Evolutionary conservation across 1,139 yeast genomes (phyloP), one percentile per base, ranked within the genome.

Genomic region (Schwanniomyces etchellsii): DNA sequence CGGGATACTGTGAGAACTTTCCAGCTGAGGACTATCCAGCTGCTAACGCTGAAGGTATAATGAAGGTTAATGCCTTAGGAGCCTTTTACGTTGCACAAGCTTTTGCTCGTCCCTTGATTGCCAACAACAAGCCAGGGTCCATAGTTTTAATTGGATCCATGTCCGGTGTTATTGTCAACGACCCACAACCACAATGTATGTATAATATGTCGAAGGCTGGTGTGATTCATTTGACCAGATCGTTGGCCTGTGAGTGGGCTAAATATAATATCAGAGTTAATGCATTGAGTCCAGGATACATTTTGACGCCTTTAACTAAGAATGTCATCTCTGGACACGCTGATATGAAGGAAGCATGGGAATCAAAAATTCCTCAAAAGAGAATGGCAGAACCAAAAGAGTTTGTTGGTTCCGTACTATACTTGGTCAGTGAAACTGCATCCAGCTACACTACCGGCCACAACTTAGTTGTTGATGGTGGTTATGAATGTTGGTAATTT

Each of bases 1-100:
- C 94, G 9, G 93, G 94, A n/a, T 83, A 79, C 63, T 79, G 86
- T 52, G 88, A 81, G 53, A 81, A 80, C 60, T 74, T 69, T 57
- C 74, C 85, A 3, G 93, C 93, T 17, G 75, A 79, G 46, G 84
- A 81, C 31, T 83, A 82, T 57, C 89, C 91, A 13, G 74, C 85
- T 23, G 51, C 57, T 32, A 79, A 78, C 47, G 84, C 88, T 32
- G 85, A 80, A 47, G 70, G 72, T 20, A 60, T 83, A 37, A 67
- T 81, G 58, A 74, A 78, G 48, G 93, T 82, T 36, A 82, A 83
- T 55, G 71, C 82, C 16, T 63, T 81, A 55, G 94, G 94, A 11
- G 76, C 91, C 4, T 70, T 82, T 47, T 81, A 79, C 64, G 81
- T 81, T 15, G 52, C 71, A 4, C 73, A 67, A 44, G 45, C 66